Conservation (phyloP, 2,329 filamentous ascomycete species). For the Cladosporium sp. region DNA sequence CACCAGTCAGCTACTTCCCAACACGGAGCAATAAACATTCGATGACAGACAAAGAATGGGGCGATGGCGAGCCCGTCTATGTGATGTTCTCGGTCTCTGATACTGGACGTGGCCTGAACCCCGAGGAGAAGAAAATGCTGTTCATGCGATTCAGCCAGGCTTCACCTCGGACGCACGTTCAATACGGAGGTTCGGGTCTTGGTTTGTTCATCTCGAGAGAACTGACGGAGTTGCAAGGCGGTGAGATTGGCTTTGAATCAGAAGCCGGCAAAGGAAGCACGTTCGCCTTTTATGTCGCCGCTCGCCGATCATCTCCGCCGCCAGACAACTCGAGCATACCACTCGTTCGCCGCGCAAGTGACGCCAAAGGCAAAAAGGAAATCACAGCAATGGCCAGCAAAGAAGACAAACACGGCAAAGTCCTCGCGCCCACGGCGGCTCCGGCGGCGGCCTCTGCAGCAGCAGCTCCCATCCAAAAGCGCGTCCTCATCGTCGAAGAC, state of each 20-base stretch:
- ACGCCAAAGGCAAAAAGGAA: slow-evolving; percentile 14
- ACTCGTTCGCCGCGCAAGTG: slow-evolving; percentile 5
- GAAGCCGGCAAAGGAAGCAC: slow-evolving; percentile 69
- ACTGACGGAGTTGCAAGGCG: slow-evolving; percentile 78
- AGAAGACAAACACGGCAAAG: slow-evolving; percentile 3
- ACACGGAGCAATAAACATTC: slow-evolving; percentile 54
- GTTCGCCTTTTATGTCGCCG: slow-evolving; percentile 76
- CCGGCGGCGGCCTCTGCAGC: slow-evolving; percentile 2
- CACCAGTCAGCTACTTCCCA: slow-evolving; percentile 63
- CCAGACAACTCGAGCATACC: slow-evolving; percentile 28
- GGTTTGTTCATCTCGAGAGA: slow-evolving; percentile 78
- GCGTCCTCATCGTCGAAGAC: slow-evolving; percentile 46
- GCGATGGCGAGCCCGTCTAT: slow-evolving; percentile 64
- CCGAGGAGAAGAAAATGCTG: slow-evolving; percentile 70
- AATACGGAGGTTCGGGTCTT: slow-evolving; percentile 77
- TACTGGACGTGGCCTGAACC: slow-evolving; percentile 67
- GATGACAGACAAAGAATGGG: slow-evolving; percentile 66
- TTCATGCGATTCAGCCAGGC: slow-evolving; percentile 81
- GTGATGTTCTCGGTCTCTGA: slow-evolving; percentile 75
- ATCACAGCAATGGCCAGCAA: background rate
- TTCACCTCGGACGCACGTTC: slow-evolving; percentile 72
- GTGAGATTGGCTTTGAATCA: slow-evolving; percentile 74
- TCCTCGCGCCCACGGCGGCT: background rate
- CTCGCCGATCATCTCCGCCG: slow-evolving; percentile 56
- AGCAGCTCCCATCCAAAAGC: slow-evolving; percentile 25